These are phyloP conservation scores for Phragmites australis DNA, from an alignment of 176 grass and related monocot species.

Conservation along the genomic window DNA sequence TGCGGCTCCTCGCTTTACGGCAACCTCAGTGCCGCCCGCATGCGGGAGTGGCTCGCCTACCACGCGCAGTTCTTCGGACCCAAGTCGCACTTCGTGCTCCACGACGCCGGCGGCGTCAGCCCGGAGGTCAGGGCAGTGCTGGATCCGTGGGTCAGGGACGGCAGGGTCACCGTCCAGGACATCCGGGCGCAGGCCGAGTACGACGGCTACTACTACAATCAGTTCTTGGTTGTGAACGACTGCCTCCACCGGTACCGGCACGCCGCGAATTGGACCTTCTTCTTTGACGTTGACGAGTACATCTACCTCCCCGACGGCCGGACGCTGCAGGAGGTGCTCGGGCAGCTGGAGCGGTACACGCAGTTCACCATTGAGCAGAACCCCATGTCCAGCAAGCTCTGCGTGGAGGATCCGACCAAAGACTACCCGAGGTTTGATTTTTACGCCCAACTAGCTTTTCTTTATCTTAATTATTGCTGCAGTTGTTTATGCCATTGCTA, in stretches of 20 bases:
- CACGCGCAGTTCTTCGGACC: slow-evolving; percentile 72
- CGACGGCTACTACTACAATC: slow-evolving; percentile 89
- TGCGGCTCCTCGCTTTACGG: slow-evolving; percentile 90
- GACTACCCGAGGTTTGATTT: slow-evolving; percentile 61
- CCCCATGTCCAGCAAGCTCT: slow-evolving; percentile 86
- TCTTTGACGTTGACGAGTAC: slow-evolving; percentile 92
- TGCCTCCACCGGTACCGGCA: slow-evolving; percentile 81
- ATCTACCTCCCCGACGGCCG: slow-evolving; percentile 55
- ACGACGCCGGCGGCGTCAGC: slow-evolving; percentile 80
- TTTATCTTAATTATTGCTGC: neutral
- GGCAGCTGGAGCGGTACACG: slow-evolving; percentile 49
- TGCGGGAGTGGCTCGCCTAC: slow-evolving; percentile 87
- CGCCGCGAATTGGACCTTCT: slow-evolving; percentile 86
- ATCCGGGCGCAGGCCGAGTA: slow-evolving; percentile 68
- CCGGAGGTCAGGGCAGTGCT: slow-evolving; percentile 60
- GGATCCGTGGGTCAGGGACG: slow-evolving; percentile 68
- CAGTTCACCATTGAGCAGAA: slow-evolving; percentile 98
- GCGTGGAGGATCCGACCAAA: slow-evolving; percentile 46
- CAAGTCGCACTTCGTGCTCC: slow-evolving; percentile 70
- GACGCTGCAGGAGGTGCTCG: slow-evolving; percentile 50
- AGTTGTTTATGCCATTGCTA: slow-evolving; percentile 38
- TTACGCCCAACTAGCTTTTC: neutral
- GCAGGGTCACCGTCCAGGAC: slow-evolving; percentile 66
- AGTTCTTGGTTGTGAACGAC: slow-evolving; percentile 90
- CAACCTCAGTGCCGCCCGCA: slow-evolving; percentile 56